Percentiles rank a stretch among this genome's conserved stretches.
Conservation (phyloP, 306 rosid genomes). For the Pterocarpus macrocarpus region DNA sequence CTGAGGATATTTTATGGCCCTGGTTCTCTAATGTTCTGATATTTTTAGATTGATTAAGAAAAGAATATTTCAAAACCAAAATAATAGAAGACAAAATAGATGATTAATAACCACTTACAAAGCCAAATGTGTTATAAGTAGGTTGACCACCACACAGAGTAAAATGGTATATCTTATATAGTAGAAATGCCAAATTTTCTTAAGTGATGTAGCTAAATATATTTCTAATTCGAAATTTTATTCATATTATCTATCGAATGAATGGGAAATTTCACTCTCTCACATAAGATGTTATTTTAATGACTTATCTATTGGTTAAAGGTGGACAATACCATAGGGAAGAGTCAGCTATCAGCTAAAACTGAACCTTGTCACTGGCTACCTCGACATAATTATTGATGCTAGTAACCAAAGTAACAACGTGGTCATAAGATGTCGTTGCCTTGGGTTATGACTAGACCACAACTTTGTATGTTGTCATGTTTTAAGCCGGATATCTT, state of each 20-base stretch:
- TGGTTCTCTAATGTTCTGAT: conserved; percentile 15
- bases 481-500: background rate
- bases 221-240: too few relatives aligned
- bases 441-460: conserved; percentile 8
- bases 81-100: background rate
- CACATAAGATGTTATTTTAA: too few relatives aligned
- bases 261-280: too few relatives aligned
- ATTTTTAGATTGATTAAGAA: background rate
- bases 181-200: too few relatives aligned
- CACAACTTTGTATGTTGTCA: background rate
- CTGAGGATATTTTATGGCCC: conserved; percentile 37
- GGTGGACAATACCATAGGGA: conserved; percentile 5
- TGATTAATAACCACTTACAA: background rate
- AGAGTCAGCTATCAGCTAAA: background rate
- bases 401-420: conserved; percentile 25
- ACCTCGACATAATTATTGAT: conserved; percentile 27
- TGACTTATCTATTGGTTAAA: too few relatives aligned
- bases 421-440: conserved; percentile 3
- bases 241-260: too few relatives aligned
- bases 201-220: background rate
- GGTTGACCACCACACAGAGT: too few relatives aligned
- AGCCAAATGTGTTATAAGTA: background rate
- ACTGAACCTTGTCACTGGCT: conserved; percentile 15
- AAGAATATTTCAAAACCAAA: background rate
- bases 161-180: too few relatives aligned